These are phyloP conservation scores for Phytophthora multivora DNA, from an alignment of 352 stramenopile genomes.

Conservation along the genomic window DNA sequence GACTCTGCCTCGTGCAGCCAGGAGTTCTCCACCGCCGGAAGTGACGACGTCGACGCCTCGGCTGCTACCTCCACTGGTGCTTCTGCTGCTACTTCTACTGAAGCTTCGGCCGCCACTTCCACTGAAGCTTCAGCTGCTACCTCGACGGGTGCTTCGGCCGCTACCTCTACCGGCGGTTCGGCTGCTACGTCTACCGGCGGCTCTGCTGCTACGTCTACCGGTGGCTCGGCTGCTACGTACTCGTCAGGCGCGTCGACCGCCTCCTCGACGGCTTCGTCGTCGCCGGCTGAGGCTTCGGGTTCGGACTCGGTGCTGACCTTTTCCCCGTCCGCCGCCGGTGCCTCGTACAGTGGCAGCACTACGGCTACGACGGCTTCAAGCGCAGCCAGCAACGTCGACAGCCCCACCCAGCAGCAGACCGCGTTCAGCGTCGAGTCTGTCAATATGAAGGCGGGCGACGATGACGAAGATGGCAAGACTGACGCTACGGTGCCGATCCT, in stretches of 20 bases:
- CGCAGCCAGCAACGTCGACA: constrained; percentile 3
- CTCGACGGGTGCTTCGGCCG: background rate
- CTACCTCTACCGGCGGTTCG: background rate
- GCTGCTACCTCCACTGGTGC: constrained; percentile 1
- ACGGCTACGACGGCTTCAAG: constrained; percentile 27
- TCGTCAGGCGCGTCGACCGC: constrained; percentile 10
- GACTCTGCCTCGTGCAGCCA: constrained; percentile 26
- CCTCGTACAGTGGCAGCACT: constrained; percentile 34
- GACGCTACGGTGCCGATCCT: constrained; percentile 24
- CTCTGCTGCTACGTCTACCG: constrained; percentile 2
- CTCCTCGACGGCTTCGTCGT: constrained; percentile 15
- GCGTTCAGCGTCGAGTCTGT: constrained; percentile 44
- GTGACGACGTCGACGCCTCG: constrained; percentile 13
- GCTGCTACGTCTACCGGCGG: constrained; percentile 3
- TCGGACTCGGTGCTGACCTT: constrained; percentile 36
- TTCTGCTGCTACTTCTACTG: constrained; percentile 2
- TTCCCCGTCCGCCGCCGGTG: constrained; percentile 33
- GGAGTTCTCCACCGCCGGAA: constrained; percentile 28
- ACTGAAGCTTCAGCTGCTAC: background rate
- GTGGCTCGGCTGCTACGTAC: constrained; percentile 4
- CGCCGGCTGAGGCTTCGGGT: constrained; percentile 14
- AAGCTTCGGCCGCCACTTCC: constrained; percentile 3
- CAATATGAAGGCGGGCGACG: constrained; percentile 43
- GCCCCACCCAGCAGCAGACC: constrained; percentile 21
- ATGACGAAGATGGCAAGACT: background rate